Conservation (phyloP, 2,329 filamentous ascomycete genomes). For the Colletotrichum sp. region DNA sequence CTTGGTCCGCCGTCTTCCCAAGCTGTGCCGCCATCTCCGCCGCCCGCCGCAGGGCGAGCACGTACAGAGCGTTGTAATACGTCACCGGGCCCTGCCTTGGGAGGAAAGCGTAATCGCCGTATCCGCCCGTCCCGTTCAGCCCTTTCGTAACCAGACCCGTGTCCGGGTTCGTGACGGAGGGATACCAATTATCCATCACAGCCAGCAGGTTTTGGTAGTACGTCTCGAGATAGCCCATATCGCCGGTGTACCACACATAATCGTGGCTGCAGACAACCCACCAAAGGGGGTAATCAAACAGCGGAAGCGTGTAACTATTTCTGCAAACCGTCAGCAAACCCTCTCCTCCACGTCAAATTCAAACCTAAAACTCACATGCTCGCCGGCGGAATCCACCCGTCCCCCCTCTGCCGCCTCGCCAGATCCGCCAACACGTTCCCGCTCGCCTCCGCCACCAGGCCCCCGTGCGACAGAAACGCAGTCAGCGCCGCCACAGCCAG, state of each 20-base stretch:
- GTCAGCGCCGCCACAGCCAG: constrained; percentile 54
- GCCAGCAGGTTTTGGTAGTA: constrained; percentile 46
- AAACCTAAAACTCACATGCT: constrained; percentile 45
- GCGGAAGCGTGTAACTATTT: constrained; percentile 48
- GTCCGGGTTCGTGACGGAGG: constrained; percentile 39
- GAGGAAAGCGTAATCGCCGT: constrained; percentile 58
- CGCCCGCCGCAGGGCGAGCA: constrained; percentile 48
- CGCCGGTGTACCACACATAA: constrained; percentile 54
- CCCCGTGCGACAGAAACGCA: constrained; percentile 48
- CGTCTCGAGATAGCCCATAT: constrained; percentile 41
- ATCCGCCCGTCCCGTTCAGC: constrained; percentile 31
- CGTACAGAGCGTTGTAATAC: constrained; percentile 58
- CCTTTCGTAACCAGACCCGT: constrained; percentile 48
- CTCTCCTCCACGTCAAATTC: not conserved
- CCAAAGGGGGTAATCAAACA: constrained; percentile 59
- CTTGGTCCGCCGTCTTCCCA: constrained; percentile 34
- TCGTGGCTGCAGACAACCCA: constrained; percentile 56
- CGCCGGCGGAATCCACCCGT: constrained; percentile 60
- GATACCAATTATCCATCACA: constrained; percentile 51
- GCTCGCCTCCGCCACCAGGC: constrained; percentile 39
- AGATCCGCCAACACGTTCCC: constrained; percentile 55
- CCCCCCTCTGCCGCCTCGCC: constrained; percentile 50
- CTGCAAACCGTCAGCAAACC: constrained; percentile 25
- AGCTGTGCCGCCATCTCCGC: constrained; percentile 43
- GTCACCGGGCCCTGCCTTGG: constrained; percentile 50